These are phyloP conservation scores for Pythium monospermum DNA, from an alignment of 352 stramenopile species.

Conservation along the genomic window DNA sequence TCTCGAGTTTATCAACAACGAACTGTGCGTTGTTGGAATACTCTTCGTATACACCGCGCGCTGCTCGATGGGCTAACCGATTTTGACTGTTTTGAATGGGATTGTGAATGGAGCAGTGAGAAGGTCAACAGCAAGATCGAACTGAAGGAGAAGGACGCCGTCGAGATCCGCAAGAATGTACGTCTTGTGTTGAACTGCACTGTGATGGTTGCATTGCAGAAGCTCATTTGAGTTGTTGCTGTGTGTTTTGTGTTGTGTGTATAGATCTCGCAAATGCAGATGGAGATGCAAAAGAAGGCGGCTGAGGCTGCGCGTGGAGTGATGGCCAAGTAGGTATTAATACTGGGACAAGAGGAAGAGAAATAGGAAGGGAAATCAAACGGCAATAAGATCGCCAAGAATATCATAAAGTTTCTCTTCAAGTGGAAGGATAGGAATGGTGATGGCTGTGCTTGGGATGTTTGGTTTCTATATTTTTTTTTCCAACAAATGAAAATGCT, in stretches of 20 bases:
- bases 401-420: too few species aligned
- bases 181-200: too few species aligned
- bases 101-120: slow-evolving; percentile 31
- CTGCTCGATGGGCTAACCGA: not conserved
- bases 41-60: not conserved
- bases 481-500: too few species aligned
- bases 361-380: too few species aligned
- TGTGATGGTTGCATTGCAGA: too few species aligned
- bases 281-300: slow-evolving; percentile 87
- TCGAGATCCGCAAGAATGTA: slow-evolving; percentile 85
- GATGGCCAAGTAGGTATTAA: slow-evolving; percentile 33
- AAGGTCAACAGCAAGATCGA: slow-evolving; percentile 87
- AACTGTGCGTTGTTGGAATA: slow-evolving; percentile 57
- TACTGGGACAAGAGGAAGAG: too few species aligned
- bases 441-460: too few species aligned
- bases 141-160: slow-evolving; percentile 87
- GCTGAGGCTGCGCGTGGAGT: slow-evolving; percentile 68
- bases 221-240: too few species aligned
- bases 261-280: slow-evolving; percentile 86
- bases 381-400: too few species aligned
- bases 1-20: slow-evolving; percentile 94
- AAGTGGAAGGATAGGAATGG: too few species aligned
- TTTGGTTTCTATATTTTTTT: too few species aligned
- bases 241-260: too few species aligned
- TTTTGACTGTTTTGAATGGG: not conserved